Evolutionary conservation across 306 rosid genomes (phyloP), one percentile per base, ranked within the genome.

Genomic region (Ormosia emarginata): DNA sequence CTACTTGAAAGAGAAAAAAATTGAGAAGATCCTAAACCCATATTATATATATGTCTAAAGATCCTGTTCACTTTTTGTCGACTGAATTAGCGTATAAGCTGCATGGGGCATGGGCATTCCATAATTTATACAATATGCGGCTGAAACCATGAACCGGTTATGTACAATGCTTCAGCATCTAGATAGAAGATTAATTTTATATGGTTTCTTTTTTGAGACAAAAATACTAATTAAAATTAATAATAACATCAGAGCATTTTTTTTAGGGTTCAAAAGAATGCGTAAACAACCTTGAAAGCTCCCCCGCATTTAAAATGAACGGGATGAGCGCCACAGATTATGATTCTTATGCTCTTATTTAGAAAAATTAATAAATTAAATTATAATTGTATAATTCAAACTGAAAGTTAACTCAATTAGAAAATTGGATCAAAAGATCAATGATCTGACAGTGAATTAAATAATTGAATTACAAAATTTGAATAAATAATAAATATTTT

Each of bases 281-380:
- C 34, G 12, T 6, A 33, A 39, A 53, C 12, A 74, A 74, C 73
- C 37, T 64, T 30, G 7, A 17, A 81, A 81, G 80, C 67, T 63
- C 11, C 49, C 8, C 8, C 12, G 43, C 40, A 59, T 53, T 65
- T 2, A 50, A 40, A 63, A 74, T 44, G 68, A 81, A 81, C 80
- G 33, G 41, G 53, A 81, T 81, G 32, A 55, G 61, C 80, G 76
- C 69, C 80, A 74, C 18, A 52, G 11, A 40, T 62, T 41, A 50
- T 13, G 80, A 74, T 32, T n/a, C 36, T 69, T 41, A 29, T 37
- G 67, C 67, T 53, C 17, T 9, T 30, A 8, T 1, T 29, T 24
- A 14, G 0, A 52, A 32, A 50, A 44, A 30, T 5, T 13, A 61
- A 37, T 0, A 37, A 37, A 24, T 24, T 24, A 24, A 24, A 24